These are phyloP conservation scores for Calocera viscosa DNA, from an alignment of 768 basidiomycete species.

Conservation along the genomic window DNA sequence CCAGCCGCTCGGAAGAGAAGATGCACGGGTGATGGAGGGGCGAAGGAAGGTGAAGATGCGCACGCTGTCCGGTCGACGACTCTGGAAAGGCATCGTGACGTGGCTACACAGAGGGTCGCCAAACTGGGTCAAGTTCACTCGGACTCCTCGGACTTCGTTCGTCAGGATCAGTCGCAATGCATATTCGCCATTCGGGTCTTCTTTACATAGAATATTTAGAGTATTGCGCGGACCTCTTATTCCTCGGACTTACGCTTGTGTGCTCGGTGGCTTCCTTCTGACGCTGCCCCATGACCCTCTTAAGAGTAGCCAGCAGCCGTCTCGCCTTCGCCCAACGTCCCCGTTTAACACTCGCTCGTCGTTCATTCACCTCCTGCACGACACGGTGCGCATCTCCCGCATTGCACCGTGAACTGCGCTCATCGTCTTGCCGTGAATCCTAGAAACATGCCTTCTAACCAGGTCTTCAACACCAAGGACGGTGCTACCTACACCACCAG, in stretches of 20 bases:
- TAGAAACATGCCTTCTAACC: constrained; percentile 47
- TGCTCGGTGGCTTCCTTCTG: background rate
- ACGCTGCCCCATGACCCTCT: constrained; percentile 1
- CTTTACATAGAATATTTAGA: background rate
- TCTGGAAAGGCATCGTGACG: background rate
- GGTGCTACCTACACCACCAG: constrained; percentile 70
- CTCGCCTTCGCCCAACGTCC: background rate
- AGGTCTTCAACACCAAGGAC: constrained; percentile 44
- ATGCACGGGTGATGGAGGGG: background rate
- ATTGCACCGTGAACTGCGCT: background rate
- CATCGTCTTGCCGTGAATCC: background rate
- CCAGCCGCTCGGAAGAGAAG: constrained; percentile 1
- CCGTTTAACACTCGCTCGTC: background rate
- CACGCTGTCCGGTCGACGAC: background rate
- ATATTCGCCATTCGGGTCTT: background rate
- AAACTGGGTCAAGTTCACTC: background rate
- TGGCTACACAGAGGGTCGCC: background rate
- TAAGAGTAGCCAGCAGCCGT: constrained; percentile 2
- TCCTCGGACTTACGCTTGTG: constrained; percentile 1
- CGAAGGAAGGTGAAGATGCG: background rate
- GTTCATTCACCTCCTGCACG: background rate
- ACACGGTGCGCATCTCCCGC: background rate
- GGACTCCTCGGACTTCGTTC: constrained; percentile 2
- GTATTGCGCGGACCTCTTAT: constrained; percentile 5
- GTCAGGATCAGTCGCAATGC: background rate